Percentiles rank a stretch among this genome's conserved stretches.
Conservation (phyloP, 305 asterid species). For the Fraxinus greggii region DNA sequence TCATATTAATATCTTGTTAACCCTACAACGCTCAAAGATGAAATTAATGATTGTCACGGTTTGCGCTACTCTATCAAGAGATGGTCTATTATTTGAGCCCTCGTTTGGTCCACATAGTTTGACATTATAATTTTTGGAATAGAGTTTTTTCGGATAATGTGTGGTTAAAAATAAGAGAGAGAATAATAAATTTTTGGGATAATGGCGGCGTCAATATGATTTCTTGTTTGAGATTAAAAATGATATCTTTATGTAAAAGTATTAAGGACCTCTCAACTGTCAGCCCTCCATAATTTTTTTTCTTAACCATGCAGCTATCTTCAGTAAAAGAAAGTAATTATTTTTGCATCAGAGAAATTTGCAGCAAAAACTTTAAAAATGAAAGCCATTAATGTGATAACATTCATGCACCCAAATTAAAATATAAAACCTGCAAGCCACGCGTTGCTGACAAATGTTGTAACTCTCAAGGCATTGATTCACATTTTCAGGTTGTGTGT, state of each 20-base stretch:
- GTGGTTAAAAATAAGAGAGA: no score
- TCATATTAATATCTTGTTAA: background rate
- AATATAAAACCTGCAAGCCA: background rate
- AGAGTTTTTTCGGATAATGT: no score
- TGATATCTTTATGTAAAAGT: background rate
- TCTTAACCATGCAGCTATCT: background rate
- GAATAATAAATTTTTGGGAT: no score
- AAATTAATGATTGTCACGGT: no score
- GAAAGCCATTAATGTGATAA: background rate
- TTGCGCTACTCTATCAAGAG: no score
- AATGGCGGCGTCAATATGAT: background rate
- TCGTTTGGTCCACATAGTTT: no score
- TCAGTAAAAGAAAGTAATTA: background rate
- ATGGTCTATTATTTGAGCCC: no score
- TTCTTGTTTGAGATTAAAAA: background rate
- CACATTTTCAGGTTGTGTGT: background rate
- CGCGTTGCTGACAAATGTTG: slow-evolving; percentile 9
- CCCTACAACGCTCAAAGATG: background rate
- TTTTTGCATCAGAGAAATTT: background rate
- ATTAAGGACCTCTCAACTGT: background rate
- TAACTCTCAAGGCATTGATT: background rate
- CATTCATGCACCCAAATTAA: background rate
- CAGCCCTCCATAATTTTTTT: background rate
- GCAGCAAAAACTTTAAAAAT: background rate
- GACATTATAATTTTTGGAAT: no score